Conservation (phyloP, 768 basidiomycete genomes). For the Mycena amicta region DNA sequence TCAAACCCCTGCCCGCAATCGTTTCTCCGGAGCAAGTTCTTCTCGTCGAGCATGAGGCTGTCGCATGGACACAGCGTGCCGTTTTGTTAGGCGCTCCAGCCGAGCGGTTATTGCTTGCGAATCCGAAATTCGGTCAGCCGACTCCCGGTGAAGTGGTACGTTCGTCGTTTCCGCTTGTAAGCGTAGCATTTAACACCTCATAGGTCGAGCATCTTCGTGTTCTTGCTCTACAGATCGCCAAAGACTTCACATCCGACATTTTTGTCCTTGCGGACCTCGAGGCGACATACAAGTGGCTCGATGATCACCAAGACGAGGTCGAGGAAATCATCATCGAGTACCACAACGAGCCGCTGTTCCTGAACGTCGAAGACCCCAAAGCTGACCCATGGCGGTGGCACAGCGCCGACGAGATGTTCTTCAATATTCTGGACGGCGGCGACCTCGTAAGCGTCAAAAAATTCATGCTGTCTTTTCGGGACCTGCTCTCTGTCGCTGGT, state of each 20-base stretch:
- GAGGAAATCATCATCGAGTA: constrained; percentile 22
- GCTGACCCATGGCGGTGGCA: constrained; percentile 43
- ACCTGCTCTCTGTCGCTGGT: constrained; percentile 20
- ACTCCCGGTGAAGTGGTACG: constrained; percentile 45
- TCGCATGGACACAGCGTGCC: constrained; percentile 56
- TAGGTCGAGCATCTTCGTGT: constrained; percentile 43
- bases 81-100: constrained; percentile 32
- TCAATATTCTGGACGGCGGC: constrained; percentile 33
- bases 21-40: constrained; percentile 44
- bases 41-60: constrained; percentile 36
- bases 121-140: constrained; percentile 43
- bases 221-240: constrained; percentile 33
- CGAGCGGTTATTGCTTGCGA: constrained; percentile 33
- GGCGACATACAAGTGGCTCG: constrained; percentile 48
- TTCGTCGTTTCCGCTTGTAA: no score
- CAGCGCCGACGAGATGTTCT: constrained; percentile 39
- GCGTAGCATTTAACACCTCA: no score
- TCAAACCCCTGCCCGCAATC: constrained; percentile 32
- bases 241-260: constrained; percentile 25
- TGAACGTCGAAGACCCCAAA: constrained; percentile 47
- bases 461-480: constrained; percentile 21
- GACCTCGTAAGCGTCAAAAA: constrained; percentile 23
- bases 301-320: constrained; percentile 28
- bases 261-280: constrained; percentile 40
- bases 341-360: constrained; percentile 37